Base-by-base conservation (phyloP, 148 eudicot species). In the Vaccinium macrocarpon region DNA sequence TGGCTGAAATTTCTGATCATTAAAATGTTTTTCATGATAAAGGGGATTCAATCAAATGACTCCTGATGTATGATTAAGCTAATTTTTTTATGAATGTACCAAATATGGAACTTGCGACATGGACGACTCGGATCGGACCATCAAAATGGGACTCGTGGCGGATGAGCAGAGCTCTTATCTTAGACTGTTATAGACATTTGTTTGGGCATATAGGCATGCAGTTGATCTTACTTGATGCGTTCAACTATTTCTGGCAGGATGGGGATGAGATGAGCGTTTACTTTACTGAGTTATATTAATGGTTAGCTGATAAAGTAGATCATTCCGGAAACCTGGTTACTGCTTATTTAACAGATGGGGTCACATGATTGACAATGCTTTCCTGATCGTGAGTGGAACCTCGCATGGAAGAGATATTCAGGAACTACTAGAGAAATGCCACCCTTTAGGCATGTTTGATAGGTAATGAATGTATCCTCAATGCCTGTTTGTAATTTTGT, bases 321-420 rank as follows among this genome's bases (percentile, higher is more conserved):
- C 2, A 4, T 84, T 83, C 12, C 75, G 23, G 51, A 78, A 64
- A 64, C 81, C 50, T 85, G 64, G 79, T 81, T 61, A 15, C n/a
- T 80, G 59, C 66, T 50, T 81, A 16, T 74, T 57, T 51, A 86
- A 55, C 86, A 96, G 99, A 76, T 96, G 94, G 83, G 99, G 99
- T 76, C 98, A 96, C 91, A 96, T 96, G 99, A 96, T 96, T 74
- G 99, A 96, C 90, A 96, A 96, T 90, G 99, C 93, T 86, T 98
- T 96, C 83, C 93, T 96, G 55, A 96, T 96, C 82, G 98, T 96
- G 27, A 96, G 98, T 86, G 99, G 99, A 86, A 94, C 99, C 59
- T 92, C 94, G 94, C 99, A 96, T 64, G 99, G 94, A 95, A 93
- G 99, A 89, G 99, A 96, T 89, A 97, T 94, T 76, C 99, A 96